Base-by-base conservation (phyloP, 2,329 filamentous ascomycete species). In the Beauveria brongniartii region DNA sequence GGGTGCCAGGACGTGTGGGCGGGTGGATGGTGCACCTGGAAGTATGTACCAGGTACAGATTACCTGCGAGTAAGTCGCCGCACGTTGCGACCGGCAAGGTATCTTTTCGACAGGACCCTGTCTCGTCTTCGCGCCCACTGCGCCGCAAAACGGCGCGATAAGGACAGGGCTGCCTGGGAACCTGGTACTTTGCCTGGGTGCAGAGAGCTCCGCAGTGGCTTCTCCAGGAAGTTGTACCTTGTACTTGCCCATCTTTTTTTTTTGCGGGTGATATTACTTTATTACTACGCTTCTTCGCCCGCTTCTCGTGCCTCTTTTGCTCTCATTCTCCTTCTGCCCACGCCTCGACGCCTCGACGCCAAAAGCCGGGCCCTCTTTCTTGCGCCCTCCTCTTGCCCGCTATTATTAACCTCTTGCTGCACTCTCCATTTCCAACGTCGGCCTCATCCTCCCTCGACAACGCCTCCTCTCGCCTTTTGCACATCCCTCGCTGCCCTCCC, bases 11-110 rank as follows among this genome's bases (percentile, higher is more conserved):
- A 34, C 24, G 28, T 24, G 54, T 56, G 54, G 54, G 54, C 43
- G 28, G 54, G 54, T 56, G 54, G 54, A 48, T 41, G 30, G n/a
- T 55, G 52, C 52, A 46, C 48, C 26, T n/a, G n/a, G n/a, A n/a
- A n/a, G n/a, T n/a, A n/a, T n/a, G 30, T 57, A 57, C 43, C 20
- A 2, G 30, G 20, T 57, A 24, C 24, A 24, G 24, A 24, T 24
- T 24, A 57, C 55, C 28, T 48, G 30, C 43, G 55, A 57, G 55
- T 57, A 57, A 57, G 55, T 48, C 28, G 20, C 20, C 12, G 20
- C 9, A 40, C 9, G 26, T 22, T 4, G 18, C 14, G 16, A 8
- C 2, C 2, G 12, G 18, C 9, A 4, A 48, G 30, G 55, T 57
- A 48, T 12, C 44, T 40, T 46, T 46, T 47, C 8, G 20, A 16